Evolutionary conservation across 164 flowering plant genomes (phyloP).

Genomic region (Berberis thunbergii): DNA sequence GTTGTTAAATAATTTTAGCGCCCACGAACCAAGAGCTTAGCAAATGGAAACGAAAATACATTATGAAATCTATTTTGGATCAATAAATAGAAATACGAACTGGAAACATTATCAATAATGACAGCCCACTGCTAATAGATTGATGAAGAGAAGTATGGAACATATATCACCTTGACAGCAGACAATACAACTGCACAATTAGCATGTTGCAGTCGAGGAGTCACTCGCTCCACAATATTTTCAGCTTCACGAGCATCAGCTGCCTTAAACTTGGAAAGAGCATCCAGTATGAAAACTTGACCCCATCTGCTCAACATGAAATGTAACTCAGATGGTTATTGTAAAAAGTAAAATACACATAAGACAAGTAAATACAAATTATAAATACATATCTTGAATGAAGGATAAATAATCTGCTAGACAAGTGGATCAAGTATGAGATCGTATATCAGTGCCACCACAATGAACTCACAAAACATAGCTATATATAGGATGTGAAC

Average conservation of each 20-base stretch:
- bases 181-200: constrained; percentile 99
- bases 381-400: neutral
- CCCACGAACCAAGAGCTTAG: no score
- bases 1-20: constrained; percentile 8
- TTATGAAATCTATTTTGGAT: neutral
- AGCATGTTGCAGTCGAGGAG: constrained; percentile 98
- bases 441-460: no score
- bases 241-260: constrained; percentile 99
- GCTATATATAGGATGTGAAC: no score
- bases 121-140: neutral
- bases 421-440: no score
- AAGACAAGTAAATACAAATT: neutral
- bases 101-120: neutral
- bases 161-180: constrained; percentile 79
- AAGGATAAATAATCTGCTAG: neutral
- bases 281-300: constrained; percentile 97
- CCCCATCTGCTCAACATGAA: constrained; percentile 72
- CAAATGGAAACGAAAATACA: no score
- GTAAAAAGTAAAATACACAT: neutral
- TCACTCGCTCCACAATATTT: constrained; percentile 94
- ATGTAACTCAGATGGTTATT: neutral
- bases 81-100: neutral
- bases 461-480: no score
- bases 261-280: constrained; percentile 94
- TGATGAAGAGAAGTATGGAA: neutral